A percentile compares a stretch with the other conserved stretches of the same genome.
phyloP scores from a whole-genome alignment of 306 rosid genomes.

The Quercus robur region DNA sequence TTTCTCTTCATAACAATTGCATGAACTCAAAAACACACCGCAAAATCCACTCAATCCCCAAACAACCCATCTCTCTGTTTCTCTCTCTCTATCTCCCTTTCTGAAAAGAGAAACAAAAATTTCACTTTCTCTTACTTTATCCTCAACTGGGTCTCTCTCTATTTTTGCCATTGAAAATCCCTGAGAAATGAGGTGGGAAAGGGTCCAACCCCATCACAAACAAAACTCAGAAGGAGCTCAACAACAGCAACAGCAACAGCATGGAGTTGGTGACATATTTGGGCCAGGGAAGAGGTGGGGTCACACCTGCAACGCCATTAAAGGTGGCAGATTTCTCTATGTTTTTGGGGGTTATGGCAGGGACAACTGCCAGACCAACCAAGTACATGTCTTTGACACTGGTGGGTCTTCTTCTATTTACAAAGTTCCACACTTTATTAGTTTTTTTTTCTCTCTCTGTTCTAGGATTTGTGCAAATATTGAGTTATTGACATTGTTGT shows the following conservation, averaged over 20 bases:
- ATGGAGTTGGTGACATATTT: slow-evolving; percentile 25
- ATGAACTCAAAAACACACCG: slow-evolving; percentile 30
- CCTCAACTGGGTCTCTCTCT: slow-evolving; percentile 16
- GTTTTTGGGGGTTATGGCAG: slow-evolving; percentile 95
- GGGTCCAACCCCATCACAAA: slow-evolving; percentile 37
- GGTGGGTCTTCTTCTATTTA: slow-evolving; percentile 34
- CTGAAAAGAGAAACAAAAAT: neutral
- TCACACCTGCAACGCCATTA: slow-evolving; percentile 92
- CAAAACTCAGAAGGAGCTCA: slow-evolving; percentile 42
- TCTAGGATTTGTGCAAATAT: slow-evolving; percentile 8
- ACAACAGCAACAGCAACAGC: slow-evolving; percentile 1
- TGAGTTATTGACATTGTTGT: slow-evolving; percentile 28
- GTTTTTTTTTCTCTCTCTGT: neutral
- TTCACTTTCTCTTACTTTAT: slow-evolving; percentile 16
- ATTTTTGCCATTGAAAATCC: slow-evolving; percentile 18
- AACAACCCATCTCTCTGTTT: slow-evolving; percentile 1
- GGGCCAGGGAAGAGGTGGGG: slow-evolving; percentile 99
- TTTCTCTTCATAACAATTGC: slow-evolving; percentile 9
- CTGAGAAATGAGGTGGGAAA: slow-evolving; percentile 93
- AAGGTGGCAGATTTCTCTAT: slow-evolving; percentile 80
- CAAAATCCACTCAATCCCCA: slow-evolving; percentile 19
- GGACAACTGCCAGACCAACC: slow-evolving; percentile 94
- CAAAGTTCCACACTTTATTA: neutral
- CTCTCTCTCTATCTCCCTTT: slow-evolving; percentile 4
- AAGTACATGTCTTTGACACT: slow-evolving; percentile 86